Conservation (phyloP, 179 eudicot species). For the Carnegiea gigantea region DNA sequence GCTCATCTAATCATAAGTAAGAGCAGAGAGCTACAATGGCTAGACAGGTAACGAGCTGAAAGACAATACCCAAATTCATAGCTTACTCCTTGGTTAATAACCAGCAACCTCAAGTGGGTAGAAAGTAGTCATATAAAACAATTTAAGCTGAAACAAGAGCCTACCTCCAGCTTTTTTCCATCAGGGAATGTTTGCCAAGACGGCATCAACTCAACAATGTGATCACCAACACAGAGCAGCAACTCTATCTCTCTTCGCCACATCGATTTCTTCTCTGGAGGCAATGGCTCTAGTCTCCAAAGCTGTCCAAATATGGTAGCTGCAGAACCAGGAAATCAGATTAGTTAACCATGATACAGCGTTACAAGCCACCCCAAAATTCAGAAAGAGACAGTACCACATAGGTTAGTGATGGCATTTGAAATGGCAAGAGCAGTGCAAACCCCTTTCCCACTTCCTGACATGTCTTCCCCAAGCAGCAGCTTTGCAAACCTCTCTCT, state of each 20-base stretch:
- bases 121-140: too few relatives aligned
- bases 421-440: conserved; percentile 70
- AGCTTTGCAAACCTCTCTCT: conserved; percentile 73
- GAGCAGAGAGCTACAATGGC: too few relatives aligned
- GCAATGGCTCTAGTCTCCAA: conserved; percentile 83
- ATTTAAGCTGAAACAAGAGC: not conserved
- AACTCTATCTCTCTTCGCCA: conserved; percentile 92
- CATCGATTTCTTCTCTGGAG: conserved; percentile 66
- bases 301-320: conserved; percentile 91
- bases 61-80: too few relatives aligned
- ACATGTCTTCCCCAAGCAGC: conserved; percentile 86
- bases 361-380: not conserved
- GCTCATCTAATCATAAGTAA: too few relatives aligned
- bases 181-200: conserved; percentile 86
- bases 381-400: conserved; percentile 38
- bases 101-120: not conserved
- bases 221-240: conserved; percentile 80
- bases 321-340: conserved; percentile 15
- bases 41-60: too few relatives aligned
- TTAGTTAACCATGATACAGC: conserved; percentile 11
- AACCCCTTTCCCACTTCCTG: conserved; percentile 88
- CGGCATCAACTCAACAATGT: conserved; percentile 82
- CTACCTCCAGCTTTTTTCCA: conserved; percentile 90
- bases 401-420: conserved; percentile 77
- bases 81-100: too few relatives aligned